Base-by-base conservation (phyloP, 2,329 filamentous ascomycete genomes). In the Pseudocercospora cruenta region DNA sequence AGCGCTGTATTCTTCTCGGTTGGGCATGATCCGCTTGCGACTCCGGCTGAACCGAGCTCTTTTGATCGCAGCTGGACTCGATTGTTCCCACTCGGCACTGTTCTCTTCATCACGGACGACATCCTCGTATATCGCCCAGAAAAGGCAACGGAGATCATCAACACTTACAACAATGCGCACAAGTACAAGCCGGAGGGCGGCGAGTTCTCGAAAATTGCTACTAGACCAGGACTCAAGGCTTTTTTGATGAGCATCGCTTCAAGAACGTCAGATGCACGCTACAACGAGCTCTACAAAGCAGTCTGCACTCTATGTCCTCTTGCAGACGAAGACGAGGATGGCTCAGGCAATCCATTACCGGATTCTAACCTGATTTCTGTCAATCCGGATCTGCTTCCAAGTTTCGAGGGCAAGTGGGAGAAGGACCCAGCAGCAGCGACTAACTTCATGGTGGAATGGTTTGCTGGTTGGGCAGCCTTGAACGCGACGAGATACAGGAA, bases 41-140 rank as follows among this genome's bases (percentile, higher is more conserved):
- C 22, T 16, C 51, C 12, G 5, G 10, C 62, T 70, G 4, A 51
- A 43, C 4, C 72, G 70, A 9, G 7, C 6, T n/a, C 39, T 4
- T 19, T 43, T 9, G 39, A 43, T 43, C 39, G 39, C 8, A 64
- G 64, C 4, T 72, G 69, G 63, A 64, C 74, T 70, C 65, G 76
- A 64, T 57, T 77, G 66, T 82, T 82, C 53, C 78, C 80, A 0
- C 68, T 72, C 24, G 81, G 80, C 5, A 74, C 73, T 6, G 74
- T 80, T 5, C 76, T 79, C 10, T 80, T 80, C 68, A 78, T 83
- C 16, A 82, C 80, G 1, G 81, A 82, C 45, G 78, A 82, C 28
- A 74, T 82, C 1, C 80, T 82, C 51, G 69, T 75, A n/a, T 67
- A 78, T 51, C 68, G 77, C 54, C 81, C 81, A 4, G 71, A 73